Evolutionary conservation across 345 rosid genomes (phyloP), one percentile per base, ranked within the genome.

Genomic region (Gossypium raimondii): DNA sequence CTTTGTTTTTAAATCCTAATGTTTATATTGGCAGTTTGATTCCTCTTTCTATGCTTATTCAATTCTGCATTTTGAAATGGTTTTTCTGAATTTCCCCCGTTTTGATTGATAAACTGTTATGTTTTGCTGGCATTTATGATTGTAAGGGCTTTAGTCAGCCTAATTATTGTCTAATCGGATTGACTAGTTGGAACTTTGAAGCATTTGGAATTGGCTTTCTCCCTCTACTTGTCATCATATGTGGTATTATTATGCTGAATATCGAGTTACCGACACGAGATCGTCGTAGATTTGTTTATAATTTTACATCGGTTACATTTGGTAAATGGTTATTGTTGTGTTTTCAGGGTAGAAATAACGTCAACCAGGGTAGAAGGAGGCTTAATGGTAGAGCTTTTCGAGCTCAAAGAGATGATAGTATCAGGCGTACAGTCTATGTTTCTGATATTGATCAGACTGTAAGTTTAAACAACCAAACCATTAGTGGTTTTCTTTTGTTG

Each of bases 371-470:
- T 68, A 83, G 84, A 79, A 88, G 82, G 66, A 87, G 88, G 85
- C 55, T 86, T 84, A 78, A 43, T 80, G 92, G 91, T 71, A 86
- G 90, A 83, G 78, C 80, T 67, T 87, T 79, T 72, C 79, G 84
- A 80, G 88, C 89, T 52, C 90, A 88, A 69, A 84, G 86, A 79
- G 97, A 92, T 44, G 92, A 89, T 83, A 87, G 87, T 64, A 29
- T 86, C 70, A 85, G 87, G 55, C 84, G 88, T 64, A 86, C 89
- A 16, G 90, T 86, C 63, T 88, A 86, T 82, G 89, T 88, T 77
- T 85, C 92, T 14, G 89, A 86, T 75, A 85, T 88, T 51, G 89
- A 85, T 78, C 90, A 85, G 72, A 86, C 76, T 71, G 92, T 86
- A 70, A 76, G 86, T 79, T 47, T 34, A 11, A 70, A 29, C 9